Evolutionary conservation across 352 stramenopile genomes (phyloP), one percentile per base, ranked within the genome.

Genomic region (Globisporangium spiculum): DNA sequence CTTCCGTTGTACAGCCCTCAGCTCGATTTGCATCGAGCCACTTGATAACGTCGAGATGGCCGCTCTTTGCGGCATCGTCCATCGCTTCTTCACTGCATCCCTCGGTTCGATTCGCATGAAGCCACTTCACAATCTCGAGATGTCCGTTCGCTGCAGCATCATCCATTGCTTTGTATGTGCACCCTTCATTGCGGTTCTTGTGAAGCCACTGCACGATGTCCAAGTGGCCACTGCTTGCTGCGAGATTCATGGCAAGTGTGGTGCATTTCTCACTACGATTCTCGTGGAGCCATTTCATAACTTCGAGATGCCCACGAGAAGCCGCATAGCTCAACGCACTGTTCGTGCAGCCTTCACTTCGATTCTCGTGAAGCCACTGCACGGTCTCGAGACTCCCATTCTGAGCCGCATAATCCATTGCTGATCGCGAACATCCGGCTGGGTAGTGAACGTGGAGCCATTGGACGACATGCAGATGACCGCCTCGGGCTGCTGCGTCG

Each of bases 281-380:
- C 26, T 41, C 53, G 7, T 59, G 53, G 5, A 59, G 53, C 53
- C 53, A 59, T 18, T 38, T 41, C 4, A 38, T 18, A 8, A 59
- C 20, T 6, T 41, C 53, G 16, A 63, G 24, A 10, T 63, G 57
- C 6, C 24, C 24, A 1, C 30, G 34, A 16, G 4, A 22, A n/a
- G n/a, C 57, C 7, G 57, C 57, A 0, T 9, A 10, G 24, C 30
- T 22, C 20, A 63, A 52, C 8, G 57, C 57, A 0, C 32, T 27
- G 1, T 4, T 3, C 8, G 57, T 36, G n/a, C 57, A 63, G 3
- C 57, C 34, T 52, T 36, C 57, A 1, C 1, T 20, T 22, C 57
- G 57, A 20, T 63, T 38, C 18, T 24, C 58, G 22, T 63, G 22
- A 12, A 63, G 22, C 58, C 58, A 54, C 58, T 36, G 4, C 12